Base-by-base conservation (phyloP, 345 rosid species). In the Rhodamnia argentea region DNA sequence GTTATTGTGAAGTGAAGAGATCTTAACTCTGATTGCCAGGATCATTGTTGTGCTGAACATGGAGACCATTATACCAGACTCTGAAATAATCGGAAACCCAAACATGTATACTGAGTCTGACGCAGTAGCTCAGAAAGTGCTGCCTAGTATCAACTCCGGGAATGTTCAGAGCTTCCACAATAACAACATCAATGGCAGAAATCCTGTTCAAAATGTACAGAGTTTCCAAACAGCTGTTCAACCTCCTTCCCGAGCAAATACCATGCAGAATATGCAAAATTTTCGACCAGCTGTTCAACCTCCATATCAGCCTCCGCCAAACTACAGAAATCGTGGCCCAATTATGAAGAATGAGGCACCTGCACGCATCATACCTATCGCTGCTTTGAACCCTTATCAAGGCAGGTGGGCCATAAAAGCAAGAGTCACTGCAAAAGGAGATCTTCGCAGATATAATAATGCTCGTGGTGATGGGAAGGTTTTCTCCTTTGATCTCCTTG, bases 321-420 rank as follows among this genome's bases (percentile, higher is more conserved):
- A 87, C 88, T 95, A 94, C 90, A 93, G 87, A 90, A 92, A 87
- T 89, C 95, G 91, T 85, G 98, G 98, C 75, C 87, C 98, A 82
- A 94, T 95, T 86, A 83, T 96, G 96, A 96, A 94, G 92, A 96
- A 95, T 74, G 99, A 95, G 89, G 98, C 99, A 86, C 95, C 97
- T 57, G 95, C 98, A 64, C 89, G 96, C 40, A 91, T 95, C 84
- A 92, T 95, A 78, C 98, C 96, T 78, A 95, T 96, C 84, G 86
- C 94, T 91, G 96, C 99, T 85, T 87, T 94, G 87, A 96, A 94
- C 92, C 98, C 98, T 81, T 96, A 96, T 90, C 99, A 94, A 88
- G 99, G 97, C 32, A 90, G 96, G 85, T 94, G 98, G 99, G 98
- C 98, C 86, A 94, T 96, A 87, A 96, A 94, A 92, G 99, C 97